Evolutionary conservation across 768 basidiomycete genomes (phyloP), one percentile per base, ranked within the genome.

Genomic region (Xerocomellus intermedius): DNA sequence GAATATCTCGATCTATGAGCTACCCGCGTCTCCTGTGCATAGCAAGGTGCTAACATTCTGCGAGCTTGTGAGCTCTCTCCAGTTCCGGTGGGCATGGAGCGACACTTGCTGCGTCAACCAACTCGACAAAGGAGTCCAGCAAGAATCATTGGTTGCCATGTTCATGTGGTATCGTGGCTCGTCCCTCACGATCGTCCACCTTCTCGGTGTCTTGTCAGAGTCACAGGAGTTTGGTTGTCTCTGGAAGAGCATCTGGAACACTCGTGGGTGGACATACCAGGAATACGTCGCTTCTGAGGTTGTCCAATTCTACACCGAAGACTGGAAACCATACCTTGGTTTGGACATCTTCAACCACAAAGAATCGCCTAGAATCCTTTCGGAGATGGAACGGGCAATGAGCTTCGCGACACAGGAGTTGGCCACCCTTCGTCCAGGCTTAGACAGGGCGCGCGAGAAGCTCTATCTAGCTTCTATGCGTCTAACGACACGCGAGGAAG

Each of bases 121-220:
- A 21, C 2, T 10, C 1, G 44, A 42, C 9, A 42, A 28, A 1
- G 44, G 22, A 2, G 43, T 50, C 0, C 36, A 30, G 4, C 43
- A 59, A 28, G 58, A 60, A 8, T 49, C 58, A 0, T 3, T 59
- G 19, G 44, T 59, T 5, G 51, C 59, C 22, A 60, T 60, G 59
- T 60, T 60, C 26, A 50, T 1, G 5, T 60, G 59, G 59, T 60
- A 60, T 30, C 43, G 35, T 2, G 36, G 52, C 4, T 49, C 56
- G 12, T 36, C 45, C 5, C 55, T 59, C 1, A 59, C 57, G 0
- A 1, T 59, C 1, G 45, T 57, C 14, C 14, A 59, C n/a, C 58
- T 58, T 4, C 48, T 16, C 0, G 58, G 24, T 4, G 58, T 59
- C 4, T 37, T 5, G 12, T 52, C 50, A 1, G 14, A 36, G 9